Base-by-base conservation (phyloP, 495 filamentous ascomycete genomes). In the Tuber brumale region DNA sequence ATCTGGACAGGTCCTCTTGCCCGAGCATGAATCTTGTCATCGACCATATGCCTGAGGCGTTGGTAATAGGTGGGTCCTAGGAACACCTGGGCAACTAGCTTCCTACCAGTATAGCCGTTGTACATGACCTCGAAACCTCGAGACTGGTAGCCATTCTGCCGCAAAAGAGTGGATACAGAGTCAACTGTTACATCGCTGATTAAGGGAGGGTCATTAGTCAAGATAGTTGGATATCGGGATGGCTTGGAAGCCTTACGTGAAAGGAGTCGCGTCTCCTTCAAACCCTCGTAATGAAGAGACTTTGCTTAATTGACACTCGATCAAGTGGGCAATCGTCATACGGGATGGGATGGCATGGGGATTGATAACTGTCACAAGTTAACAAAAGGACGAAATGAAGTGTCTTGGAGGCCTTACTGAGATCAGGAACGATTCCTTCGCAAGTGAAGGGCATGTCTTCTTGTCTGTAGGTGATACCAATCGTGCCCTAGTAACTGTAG, bases 271-370 rank as follows among this genome's bases (percentile, higher is more conserved):
- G 82, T 99, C 96, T 80, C 96, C 95, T 84, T 98, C 96, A 82
- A 92, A 91, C 35, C 95, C 95, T 84, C 92, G 92, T 23, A 97
- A 87, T 0, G 95, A 90, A 0, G 93, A 92, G 27, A 98, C 95
- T 84, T 99, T 99, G 84, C 92, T 95, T 66, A 98, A 89, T 82
- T 97, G 89, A 87, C 95, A 98, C 86, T 99, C 95, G 84, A 99
- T 97, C 88, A 99, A 93, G 88, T 99, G 96, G 76, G 96, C 95
- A 88, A 98, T 98, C 0, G 95, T 99, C 95, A 99, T 99, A 88
- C 95, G 95, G 21, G 95, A 99, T 1, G 95, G 95, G 88, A 99
- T 98, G 84, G 96, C 95, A 88, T 99, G 95, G 0, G 95, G 95
- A 83, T 99, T 99, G 88, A 99, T 98, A 84, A 99, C 57, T 66